A percentile compares a stretch with the other conserved stretches of the same genome.
phyloP scores from a whole-genome alignment of 306 rosid species.

The Vigna reflexopilosa region DNA sequence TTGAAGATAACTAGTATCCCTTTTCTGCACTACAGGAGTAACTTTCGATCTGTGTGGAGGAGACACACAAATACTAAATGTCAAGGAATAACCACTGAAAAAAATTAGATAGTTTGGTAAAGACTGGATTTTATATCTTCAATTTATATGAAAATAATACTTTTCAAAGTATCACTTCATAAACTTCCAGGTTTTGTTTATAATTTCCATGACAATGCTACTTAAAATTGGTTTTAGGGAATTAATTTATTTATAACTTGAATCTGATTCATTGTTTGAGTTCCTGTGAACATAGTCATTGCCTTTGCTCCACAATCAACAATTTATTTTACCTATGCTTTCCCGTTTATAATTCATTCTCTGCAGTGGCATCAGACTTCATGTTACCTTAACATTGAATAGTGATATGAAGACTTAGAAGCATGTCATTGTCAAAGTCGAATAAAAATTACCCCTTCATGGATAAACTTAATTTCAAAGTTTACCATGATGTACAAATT shows the following conservation, averaged over 20 bases:
- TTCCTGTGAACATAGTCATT: neutral
- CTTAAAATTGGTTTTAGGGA: conserved; percentile 13
- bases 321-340: neutral
- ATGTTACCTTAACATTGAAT: conserved; percentile 7
- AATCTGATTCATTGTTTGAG: neutral
- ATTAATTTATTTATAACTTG: conserved; percentile 18
- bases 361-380: conserved; percentile 4
- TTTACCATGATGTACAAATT: conserved; percentile 5
- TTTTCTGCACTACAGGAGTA: neutral
- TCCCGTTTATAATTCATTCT: neutral
- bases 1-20: neutral
- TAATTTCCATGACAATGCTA: conserved; percentile 19
- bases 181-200: neutral
- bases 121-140: neutral
- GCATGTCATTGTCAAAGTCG: neutral
- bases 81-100: neutral
- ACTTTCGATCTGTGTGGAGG: conserved; percentile 11
- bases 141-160: neutral
- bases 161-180: conserved; percentile 7
- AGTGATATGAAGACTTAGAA: conserved; percentile 8
- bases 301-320: neutral
- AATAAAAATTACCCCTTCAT: neutral
- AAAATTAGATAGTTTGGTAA: neutral
- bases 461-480: conserved; percentile 9
- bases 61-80: neutral